Evolutionary conservation across 352 stramenopile species (phyloP).

Genomic region (Phytophthora palmivora): DNA sequence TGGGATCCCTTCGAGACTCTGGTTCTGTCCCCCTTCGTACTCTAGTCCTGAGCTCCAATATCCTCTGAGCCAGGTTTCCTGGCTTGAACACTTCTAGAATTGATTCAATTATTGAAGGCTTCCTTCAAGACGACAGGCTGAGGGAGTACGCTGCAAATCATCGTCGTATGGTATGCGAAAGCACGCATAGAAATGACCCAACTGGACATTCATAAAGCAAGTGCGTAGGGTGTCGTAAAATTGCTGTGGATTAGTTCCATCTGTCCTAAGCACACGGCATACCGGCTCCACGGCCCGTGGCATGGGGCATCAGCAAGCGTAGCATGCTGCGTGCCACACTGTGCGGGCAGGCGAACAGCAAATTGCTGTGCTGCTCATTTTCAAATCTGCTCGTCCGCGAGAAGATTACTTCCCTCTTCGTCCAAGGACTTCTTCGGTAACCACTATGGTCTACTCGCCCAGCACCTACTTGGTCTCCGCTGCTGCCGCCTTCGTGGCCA

Average conservation of each 20-base stretch:
- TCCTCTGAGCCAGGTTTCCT: background rate
- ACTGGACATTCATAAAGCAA: conserved; percentile 3
- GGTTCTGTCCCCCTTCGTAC: no score
- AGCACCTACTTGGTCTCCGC: conserved; percentile 28
- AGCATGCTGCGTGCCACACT: conserved; percentile 2
- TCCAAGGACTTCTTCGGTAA: conserved; percentile 12
- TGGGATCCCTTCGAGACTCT: no score
- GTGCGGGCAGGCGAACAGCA: conserved; percentile 14
- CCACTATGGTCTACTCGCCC: conserved; percentile 34
- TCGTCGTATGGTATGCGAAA: conserved; percentile 26
- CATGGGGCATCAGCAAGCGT: conserved; percentile 2
- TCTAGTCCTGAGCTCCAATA: no score
- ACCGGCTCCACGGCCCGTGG: conserved; percentile 12
- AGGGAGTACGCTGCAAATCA: conserved; percentile 23
- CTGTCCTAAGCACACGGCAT: conserved; percentile 2
- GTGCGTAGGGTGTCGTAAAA: conserved; percentile 9
- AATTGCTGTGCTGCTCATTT: conserved; percentile 23
- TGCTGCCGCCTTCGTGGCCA: conserved; percentile 17
- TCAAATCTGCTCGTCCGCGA: conserved; percentile 33
- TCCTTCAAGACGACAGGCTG: background rate
- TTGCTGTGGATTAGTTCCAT: conserved; percentile 13
- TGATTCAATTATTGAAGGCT: background rate
- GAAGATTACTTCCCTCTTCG: conserved; percentile 29
- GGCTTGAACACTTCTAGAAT: background rate
- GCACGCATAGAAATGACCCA: conserved; percentile 6